These are phyloP conservation scores for Lithohypha guttulata DNA, from an alignment of 2,329 filamentous ascomycete species.

Conservation along the genomic window DNA sequence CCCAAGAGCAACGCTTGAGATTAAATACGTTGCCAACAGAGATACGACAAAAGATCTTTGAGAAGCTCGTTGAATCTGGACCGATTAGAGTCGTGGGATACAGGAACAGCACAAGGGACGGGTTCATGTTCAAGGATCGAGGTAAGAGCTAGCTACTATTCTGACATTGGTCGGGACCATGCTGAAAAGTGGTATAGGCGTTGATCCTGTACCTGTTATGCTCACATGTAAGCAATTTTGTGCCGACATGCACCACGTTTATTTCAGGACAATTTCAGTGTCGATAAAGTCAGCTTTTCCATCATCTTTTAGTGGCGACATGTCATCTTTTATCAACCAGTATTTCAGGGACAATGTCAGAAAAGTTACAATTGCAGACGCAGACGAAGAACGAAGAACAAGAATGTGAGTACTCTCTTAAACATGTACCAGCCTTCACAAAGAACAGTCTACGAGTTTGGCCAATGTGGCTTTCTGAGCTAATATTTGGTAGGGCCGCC, in stretches of 20 bases:
- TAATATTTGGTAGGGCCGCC: too few species aligned
- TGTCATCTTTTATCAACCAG: neutral
- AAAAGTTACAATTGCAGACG: neutral
- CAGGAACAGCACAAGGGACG: neutral
- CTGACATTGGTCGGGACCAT: neutral
- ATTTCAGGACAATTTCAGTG: neutral
- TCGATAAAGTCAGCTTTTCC: neutral
- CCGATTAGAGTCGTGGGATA: constrained; percentile 1
- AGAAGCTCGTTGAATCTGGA: neutral
- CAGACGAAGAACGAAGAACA: neutral
- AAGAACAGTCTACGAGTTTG: too few species aligned
- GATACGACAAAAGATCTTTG: constrained; percentile 4
- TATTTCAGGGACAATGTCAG: neutral
- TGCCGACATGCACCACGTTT: neutral
- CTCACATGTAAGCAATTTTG: constrained; percentile 1
- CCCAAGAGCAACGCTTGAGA: neutral
- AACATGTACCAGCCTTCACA: neutral
- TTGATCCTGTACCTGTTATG: neutral
- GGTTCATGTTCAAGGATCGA: neutral
- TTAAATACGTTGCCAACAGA: neutral
- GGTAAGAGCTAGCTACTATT: too few species aligned
- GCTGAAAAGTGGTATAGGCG: neutral
- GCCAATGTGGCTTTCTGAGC: too few species aligned
- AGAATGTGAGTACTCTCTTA: neutral
- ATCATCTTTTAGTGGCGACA: neutral